Evolutionary conservation across 192 early-diverging fungal species (phyloP).

Genomic region (Backusella mclennaniae): DNA sequence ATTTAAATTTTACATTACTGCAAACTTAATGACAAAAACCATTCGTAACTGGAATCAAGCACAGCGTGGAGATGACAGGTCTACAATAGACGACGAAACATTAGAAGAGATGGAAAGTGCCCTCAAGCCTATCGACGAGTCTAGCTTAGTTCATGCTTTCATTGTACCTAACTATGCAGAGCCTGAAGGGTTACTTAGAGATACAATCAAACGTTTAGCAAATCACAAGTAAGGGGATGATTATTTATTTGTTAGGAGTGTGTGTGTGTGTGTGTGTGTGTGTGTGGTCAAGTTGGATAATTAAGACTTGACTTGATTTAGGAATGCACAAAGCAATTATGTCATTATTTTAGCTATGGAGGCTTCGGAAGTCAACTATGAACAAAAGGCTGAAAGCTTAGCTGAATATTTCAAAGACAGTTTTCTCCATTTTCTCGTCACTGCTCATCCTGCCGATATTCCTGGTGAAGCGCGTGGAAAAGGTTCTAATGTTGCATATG

Average conservation of each 20-base stretch:
- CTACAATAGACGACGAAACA: conserved; percentile 9
- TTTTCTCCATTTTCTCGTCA: conserved; percentile 72
- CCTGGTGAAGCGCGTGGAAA: conserved; percentile 77
- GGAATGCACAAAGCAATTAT: conserved; percentile 48
- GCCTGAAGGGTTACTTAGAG: conserved; percentile 61
- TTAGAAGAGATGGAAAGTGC: conserved; percentile 12
- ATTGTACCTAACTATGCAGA: conserved; percentile 77
- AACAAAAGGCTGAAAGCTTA: conserved; percentile 56
- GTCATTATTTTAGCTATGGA: conserved; percentile 77
- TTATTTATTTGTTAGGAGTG: conserved; percentile 11
- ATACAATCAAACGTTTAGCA: conserved; percentile 70
- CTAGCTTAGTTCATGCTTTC: conserved; percentile 57
- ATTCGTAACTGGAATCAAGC: conserved; percentile 40
- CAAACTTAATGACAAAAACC: conserved; percentile 38
- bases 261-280: conserved; percentile 1
- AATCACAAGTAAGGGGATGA: conserved; percentile 54
- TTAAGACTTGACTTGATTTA: conserved; percentile 11
- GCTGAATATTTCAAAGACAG: conserved; percentile 51
- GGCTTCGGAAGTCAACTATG: conserved; percentile 55
- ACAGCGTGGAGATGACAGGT: conserved; percentile 14
- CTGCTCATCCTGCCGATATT: conserved; percentile 63
- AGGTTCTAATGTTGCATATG: conserved; percentile 71
- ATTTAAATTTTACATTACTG: conserved; percentile 48
- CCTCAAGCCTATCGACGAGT: conserved; percentile 24
- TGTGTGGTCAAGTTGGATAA: conserved; percentile 6